Evolutionary conservation across 1,139 yeast species (phyloP), one percentile per base, ranked within the genome.

Genomic region (Candida tetrigidarum): DNA sequence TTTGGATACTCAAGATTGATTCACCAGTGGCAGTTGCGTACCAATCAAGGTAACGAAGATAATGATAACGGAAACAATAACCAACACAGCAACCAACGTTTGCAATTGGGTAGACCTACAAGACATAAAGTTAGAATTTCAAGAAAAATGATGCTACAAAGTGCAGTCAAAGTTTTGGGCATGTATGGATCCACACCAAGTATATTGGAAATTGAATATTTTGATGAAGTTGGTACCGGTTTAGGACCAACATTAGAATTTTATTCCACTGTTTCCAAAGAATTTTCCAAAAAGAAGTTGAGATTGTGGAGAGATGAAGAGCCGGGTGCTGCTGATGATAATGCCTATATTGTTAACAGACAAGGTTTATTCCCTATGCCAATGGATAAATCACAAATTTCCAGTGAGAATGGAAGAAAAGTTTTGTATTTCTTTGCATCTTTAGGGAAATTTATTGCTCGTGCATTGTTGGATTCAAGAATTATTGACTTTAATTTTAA

Each of bases 161-260:
- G 96, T 53, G 96, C 96, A 0, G 66, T 87, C 39, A 89, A 89
- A 57, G 87, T 92, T 1, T 72, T 93, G 66, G 85, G 82, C 34
- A 70, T 81, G 45, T 86, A 90, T 62, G 96, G 96, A 0, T 69
- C 90, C 0, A 79, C 86, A 14, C 93, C 97, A 0, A 87, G 91
- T 30, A 74, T 89, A 6, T 69, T 93, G 38, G 98, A 93, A 56
- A 84, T 93, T 48, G 97, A 92, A 60, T 93, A 87, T 58, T 84
- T 79, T 53, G 92, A 86, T 55, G 99, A 93, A 61, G 97, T 80
- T n/a, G 99, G 99, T 10, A 86, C 97, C 1, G 99, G 99, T 0
- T 68, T 91, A 42, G 99, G 99, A 0, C 99, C 99, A 2, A 93
- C 99, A 0, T 72, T 92, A 50, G 99, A 93, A 63, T 93, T 93